A percentile compares a stretch with the other conserved stretches of the same genome.
phyloP scores from a whole-genome alignment of 208 protist species.

The Jaenimonas drosophilae region DNA sequence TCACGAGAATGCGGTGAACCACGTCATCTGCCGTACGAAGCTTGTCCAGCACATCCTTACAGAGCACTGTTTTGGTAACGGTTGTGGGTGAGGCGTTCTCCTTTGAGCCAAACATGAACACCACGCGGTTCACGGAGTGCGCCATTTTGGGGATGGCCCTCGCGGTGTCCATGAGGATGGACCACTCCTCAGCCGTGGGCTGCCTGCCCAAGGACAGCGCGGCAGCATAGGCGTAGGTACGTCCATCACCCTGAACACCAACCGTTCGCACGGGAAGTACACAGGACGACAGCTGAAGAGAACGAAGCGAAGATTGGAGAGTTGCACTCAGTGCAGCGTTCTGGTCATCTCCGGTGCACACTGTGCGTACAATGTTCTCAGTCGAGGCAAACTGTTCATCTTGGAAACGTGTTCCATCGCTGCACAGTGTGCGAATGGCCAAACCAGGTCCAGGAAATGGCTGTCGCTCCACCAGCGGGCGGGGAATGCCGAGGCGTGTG shows the following conservation, averaged over 20 bases:
- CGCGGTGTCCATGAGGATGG: constrained; percentile 57
- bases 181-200: constrained; percentile 63
- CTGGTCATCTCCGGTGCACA: constrained; percentile 11
- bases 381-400: constrained; percentile 37
- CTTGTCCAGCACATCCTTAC: constrained; percentile 69
- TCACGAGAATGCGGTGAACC: constrained; percentile 71
- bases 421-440: constrained; percentile 94
- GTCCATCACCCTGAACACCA: constrained; percentile 95
- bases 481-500: constrained; percentile 86
- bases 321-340: not conserved
- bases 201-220: constrained; percentile 60
- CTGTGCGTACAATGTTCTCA: constrained; percentile 14
- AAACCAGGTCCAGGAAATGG: constrained; percentile 98
- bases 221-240: constrained; percentile 93
- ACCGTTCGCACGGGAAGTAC: constrained; percentile 92
- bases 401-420: constrained; percentile 47
- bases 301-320: not conserved
- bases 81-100: constrained; percentile 11
- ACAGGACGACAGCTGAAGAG: constrained; percentile 9
- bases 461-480: constrained; percentile 87
- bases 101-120: constrained; percentile 81
- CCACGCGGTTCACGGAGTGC: constrained; percentile 91
- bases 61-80: constrained; percentile 75
- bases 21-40: constrained; percentile 85
- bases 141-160: constrained; percentile 85